These are phyloP conservation scores for Chrysanthemum makinoi DNA, from an alignment of 129 eudicot genomes.

Conservation along the genomic window DNA sequence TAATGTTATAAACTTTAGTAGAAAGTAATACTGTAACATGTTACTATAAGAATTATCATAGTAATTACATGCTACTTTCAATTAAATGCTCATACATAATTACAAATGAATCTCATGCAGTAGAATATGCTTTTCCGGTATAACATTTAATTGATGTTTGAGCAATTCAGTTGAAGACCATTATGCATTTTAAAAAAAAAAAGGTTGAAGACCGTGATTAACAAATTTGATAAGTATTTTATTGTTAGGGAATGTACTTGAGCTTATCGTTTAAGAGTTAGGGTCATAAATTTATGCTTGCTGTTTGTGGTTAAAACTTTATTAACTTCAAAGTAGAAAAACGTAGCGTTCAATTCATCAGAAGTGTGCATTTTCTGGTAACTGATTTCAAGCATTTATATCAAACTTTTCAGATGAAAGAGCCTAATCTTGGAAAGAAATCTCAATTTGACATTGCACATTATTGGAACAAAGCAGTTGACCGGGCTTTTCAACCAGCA, in stretches of 20 bases:
- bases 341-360: not conserved
- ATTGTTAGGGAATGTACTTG: not conserved
- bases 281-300: not conserved
- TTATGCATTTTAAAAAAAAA: too few relatives aligned
- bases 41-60: too few relatives aligned
- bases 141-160: too few relatives aligned
- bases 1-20: too few relatives aligned
- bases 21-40: too few relatives aligned
- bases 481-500: slow-evolving; percentile 48
- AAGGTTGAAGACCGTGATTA: too few relatives aligned
- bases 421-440: slow-evolving; percentile 34
- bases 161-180: too few relatives aligned
- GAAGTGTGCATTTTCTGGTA: not conserved
- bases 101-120: too few relatives aligned
- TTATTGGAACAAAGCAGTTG: slow-evolving; percentile 64
- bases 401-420: slow-evolving; percentile 27
- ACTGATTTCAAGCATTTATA: not conserved
- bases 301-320: not conserved
- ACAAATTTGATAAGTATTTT: not conserved
- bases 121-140: too few relatives aligned
- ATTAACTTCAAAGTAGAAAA: not conserved
- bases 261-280: not conserved
- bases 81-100: too few relatives aligned
- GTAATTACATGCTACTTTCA: too few relatives aligned
- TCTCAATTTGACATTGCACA: slow-evolving; percentile 42